Conservation (phyloP, 2,329 filamentous ascomycete genomes). For the Akanthomyces uredinophilus region DNA sequence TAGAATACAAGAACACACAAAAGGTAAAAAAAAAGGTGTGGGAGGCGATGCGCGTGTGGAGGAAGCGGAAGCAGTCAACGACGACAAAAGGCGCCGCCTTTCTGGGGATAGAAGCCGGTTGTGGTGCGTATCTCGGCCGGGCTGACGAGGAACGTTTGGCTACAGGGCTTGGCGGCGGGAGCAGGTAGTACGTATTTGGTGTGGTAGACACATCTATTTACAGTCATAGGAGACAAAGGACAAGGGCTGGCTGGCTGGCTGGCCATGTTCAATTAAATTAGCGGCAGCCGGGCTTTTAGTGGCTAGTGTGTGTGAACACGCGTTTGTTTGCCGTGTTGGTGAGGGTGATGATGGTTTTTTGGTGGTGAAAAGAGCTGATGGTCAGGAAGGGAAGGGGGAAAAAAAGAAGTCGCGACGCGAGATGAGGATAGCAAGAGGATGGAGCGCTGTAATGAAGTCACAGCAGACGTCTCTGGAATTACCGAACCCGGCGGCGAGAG, state of each 20-base stretch:
- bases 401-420: not conserved
- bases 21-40: constrained; percentile 2
- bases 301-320: not conserved
- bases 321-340: not conserved
- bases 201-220: not conserved
- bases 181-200: not conserved
- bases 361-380: not conserved
- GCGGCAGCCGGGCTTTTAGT: not conserved
- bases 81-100: not conserved
- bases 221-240: not conserved
- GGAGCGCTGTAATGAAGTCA: not conserved
- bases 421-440: not conserved
- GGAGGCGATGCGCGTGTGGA: not conserved
- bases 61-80: not conserved
- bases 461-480: not conserved
- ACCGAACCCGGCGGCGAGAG: too few species aligned
- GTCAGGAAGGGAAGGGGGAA: not conserved
- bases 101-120: constrained; percentile 1
- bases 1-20: too few species aligned
- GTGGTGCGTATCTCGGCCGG: not conserved
- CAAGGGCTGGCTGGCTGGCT: not conserved
- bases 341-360: not conserved
- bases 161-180: too few species aligned
- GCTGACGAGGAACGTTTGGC: too few species aligned
- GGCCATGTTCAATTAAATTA: not conserved